These are phyloP conservation scores for Puccinia polysora DNA, from an alignment of 1,284 basidiomycete genomes.

Conservation along the genomic window DNA sequence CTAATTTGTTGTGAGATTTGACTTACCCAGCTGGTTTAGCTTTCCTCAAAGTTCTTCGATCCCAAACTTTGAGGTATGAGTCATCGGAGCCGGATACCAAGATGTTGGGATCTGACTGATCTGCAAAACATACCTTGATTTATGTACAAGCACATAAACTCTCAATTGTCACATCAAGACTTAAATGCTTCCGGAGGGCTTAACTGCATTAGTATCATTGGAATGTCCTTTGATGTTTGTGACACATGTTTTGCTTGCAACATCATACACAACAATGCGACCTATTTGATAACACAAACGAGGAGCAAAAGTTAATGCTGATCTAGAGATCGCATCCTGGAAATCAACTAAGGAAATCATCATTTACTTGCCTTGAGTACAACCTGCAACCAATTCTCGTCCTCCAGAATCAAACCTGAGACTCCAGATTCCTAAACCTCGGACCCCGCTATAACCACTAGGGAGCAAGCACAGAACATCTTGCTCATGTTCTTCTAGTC, in stretches of 20 bases:
- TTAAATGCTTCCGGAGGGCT: constrained; percentile 9
- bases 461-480: constrained; percentile 2
- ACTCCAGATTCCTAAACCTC: constrained; percentile 66
- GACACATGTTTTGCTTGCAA: constrained; percentile 70
- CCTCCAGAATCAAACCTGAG: constrained; percentile 94
- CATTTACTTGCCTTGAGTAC: constrained; percentile 48
- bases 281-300: constrained; percentile 9
- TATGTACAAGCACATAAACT: not conserved
- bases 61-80: constrained; percentile 92
- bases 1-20: constrained; percentile 63
- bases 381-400: constrained; percentile 71
- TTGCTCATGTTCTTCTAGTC: constrained; percentile 44
- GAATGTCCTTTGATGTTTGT: constrained; percentile 77
- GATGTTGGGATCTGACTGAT: constrained; percentile 83
- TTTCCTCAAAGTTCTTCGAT: constrained; percentile 79
- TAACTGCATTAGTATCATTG: constrained; percentile 80
- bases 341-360: constrained; percentile 67
- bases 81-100: constrained; percentile 92
- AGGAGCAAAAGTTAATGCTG: not conserved
- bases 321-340: constrained; percentile 22
- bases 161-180: constrained; percentile 27
- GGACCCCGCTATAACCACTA: not conserved
- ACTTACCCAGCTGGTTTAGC: constrained; percentile 83
- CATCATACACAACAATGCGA: constrained; percentile 71
- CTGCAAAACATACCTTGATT: constrained; percentile 76